These are phyloP conservation scores for Rhizopogon sp. DNA, from an alignment of 768 basidiomycete genomes.

Conservation along the genomic window DNA sequence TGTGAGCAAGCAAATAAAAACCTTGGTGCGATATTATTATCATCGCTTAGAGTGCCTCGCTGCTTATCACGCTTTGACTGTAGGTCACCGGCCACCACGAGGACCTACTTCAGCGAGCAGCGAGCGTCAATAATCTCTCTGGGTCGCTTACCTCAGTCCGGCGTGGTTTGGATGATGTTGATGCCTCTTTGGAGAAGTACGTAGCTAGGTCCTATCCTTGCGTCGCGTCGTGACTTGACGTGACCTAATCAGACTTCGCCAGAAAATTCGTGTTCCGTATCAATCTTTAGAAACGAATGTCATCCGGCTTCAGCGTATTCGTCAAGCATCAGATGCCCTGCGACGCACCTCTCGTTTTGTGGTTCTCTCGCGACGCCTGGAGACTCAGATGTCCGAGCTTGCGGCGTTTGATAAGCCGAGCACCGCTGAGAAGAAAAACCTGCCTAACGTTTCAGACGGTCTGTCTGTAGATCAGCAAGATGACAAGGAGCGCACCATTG, in stretches of 20 bases:
- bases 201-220: constrained; percentile 10
- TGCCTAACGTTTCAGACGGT: neutral
- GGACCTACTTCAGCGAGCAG: constrained; percentile 76
- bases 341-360: constrained; percentile 84
- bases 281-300: constrained; percentile 69
- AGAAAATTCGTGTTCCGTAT: constrained; percentile 85
- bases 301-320: constrained; percentile 67
- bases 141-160: constrained; percentile 65
- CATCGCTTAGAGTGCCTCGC: neutral
- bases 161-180: constrained; percentile 67
- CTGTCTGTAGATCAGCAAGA: constrained; percentile 47
- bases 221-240: neutral
- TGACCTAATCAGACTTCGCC: constrained; percentile 53
- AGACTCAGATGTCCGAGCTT: constrained; percentile 80
- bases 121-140: constrained; percentile 65
- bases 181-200: constrained; percentile 73
- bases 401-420: constrained; percentile 2
- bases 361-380: constrained; percentile 74
- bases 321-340: constrained; percentile 79
- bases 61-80: neutral
- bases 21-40: constrained; percentile 49
- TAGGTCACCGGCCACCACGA: constrained; percentile 85
- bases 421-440: neutral
- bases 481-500: constrained; percentile 81
- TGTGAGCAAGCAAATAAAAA: constrained; percentile 84